Percentiles rank a stretch among this genome's conserved stretches.
phyloP scores from a whole-genome alignment of 805 yeast species.

The Nakazawaea ishiwadae region DNA sequence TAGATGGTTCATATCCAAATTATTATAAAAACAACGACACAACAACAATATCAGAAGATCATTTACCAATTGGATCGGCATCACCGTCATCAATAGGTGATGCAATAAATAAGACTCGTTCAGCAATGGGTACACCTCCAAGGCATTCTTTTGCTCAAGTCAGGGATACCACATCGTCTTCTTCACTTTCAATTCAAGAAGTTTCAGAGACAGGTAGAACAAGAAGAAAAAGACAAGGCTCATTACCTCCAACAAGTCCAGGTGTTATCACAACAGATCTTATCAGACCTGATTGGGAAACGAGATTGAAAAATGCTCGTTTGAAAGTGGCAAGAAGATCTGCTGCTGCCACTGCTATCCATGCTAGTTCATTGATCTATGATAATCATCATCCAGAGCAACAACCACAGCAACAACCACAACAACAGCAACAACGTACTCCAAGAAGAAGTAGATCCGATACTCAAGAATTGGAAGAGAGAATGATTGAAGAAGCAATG shows the following conservation, averaged over 20 bases:
- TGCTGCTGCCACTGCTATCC: slow-evolving; percentile 92
- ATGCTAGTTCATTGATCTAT: slow-evolving; percentile 74
- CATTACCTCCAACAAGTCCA: slow-evolving; percentile 63
- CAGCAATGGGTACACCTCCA: slow-evolving; percentile 24
- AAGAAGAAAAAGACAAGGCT: slow-evolving; percentile 37
- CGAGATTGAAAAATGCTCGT: slow-evolving; percentile 65
- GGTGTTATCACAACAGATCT: slow-evolving; percentile 74
- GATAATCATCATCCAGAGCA: slow-evolving; percentile 16
- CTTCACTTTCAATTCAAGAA: neutral
- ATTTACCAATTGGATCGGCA: slow-evolving; percentile 5
- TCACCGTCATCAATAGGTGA: slow-evolving; percentile 18
- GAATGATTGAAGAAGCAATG: slow-evolving; percentile 84
- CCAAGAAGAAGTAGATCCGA: slow-evolving; percentile 18
- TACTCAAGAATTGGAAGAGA: slow-evolving; percentile 52
- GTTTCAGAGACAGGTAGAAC: slow-evolving; percentile 1
- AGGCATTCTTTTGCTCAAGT: slow-evolving; percentile 10
- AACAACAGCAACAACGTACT: slow-evolving; percentile 16
- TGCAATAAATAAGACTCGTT: slow-evolving; percentile 23
- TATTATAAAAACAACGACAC: slow-evolving; percentile 24
- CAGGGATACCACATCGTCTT: neutral
- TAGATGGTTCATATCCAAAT: slow-evolving; percentile 50
- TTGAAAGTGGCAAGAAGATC: slow-evolving; percentile 77
- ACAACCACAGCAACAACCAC: slow-evolving; percentile 12
- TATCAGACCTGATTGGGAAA: slow-evolving; percentile 93
- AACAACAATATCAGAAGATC: slow-evolving; percentile 21